Evolutionary conservation across 177 flowering plant species (phyloP), one percentile per base, ranked within the genome.

Genomic region (Vitis hybrid): DNA sequence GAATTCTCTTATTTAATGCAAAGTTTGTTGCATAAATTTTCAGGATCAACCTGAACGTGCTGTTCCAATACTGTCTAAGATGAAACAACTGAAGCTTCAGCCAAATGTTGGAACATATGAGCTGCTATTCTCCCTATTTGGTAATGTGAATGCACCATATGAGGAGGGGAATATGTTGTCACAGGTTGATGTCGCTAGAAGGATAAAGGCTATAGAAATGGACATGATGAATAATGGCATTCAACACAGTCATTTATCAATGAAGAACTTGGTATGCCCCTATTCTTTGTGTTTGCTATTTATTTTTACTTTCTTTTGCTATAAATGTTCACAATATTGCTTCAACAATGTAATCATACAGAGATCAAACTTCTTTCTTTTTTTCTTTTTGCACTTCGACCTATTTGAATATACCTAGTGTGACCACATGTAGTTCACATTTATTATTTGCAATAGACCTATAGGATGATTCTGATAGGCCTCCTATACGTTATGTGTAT

Each of bases 31-130:
- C 39, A 16, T 63, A 33, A 33, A 70, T 69, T 49, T 58, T 86
- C 84, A 94, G 98, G 93, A 87, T 80, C 79, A 85, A 77, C 99
- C 93, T 72, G 94, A 90, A 73, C 88, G 90, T 21, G 97, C 93
- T 45, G 69, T 90, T 66, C 73, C 75, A 50, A 77, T 86, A 48
- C 79, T 89, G 74, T 87, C 89, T 64, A 90, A 84, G 81, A 90
- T 95, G 93, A 90, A 79, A 69, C 65, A 83, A 45, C 39, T 77
- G 75, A 77, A 82, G 48, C 29, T 91, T 51, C 71, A 67, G 72
- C 81, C 84, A 18, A 81, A 93, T 82, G 81, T 81, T 56, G 76
- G 84, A 81, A 95, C 97, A 16, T 95, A 93, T 76, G 98, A 90
- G 74, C 78, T 86, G 29, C 81, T 95, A 8, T 93, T 90, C 82